A percentile compares a stretch with the other conserved stretches of the same genome.
phyloP scores from a whole-genome alignment of 2,329 filamentous ascomycete species.

The Neoscytalidium dimidiatum region DNA sequence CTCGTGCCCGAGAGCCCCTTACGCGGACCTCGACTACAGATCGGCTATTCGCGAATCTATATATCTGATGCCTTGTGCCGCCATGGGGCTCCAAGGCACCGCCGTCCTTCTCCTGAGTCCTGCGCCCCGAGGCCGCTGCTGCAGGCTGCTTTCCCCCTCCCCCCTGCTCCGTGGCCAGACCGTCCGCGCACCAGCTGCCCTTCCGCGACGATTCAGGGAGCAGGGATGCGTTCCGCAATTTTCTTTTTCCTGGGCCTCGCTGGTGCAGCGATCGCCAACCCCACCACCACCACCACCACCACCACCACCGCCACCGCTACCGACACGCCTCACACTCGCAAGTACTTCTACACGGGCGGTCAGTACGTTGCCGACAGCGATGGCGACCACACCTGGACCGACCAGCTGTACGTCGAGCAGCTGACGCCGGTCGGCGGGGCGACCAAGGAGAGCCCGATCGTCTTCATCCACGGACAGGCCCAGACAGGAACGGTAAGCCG shows the following conservation, averaged over 20 bases:
- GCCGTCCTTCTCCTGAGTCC: not conserved
- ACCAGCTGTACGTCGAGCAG: conserved; percentile 35
- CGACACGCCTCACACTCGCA: conserved; percentile 21
- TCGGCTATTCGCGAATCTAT: conserved; percentile 14
- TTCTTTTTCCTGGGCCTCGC: not conserved
- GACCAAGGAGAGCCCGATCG: not conserved
- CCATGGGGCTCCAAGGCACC: not conserved
- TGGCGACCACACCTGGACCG: conserved; percentile 1
- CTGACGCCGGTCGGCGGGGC: conserved; percentile 22
- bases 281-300: not conserved
- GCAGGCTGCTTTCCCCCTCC: not conserved
- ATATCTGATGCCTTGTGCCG: conserved; percentile 1
- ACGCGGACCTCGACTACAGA: not conserved
- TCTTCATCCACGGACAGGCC: conserved; percentile 13
- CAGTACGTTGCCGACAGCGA: conserved; percentile 21
- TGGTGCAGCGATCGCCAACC: not conserved
- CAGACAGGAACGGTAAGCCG: conserved; percentile 9
- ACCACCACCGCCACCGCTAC: not conserved
- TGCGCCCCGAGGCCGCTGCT: too few species aligned
- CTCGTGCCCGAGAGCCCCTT: not conserved
- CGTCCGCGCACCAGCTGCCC: not conserved
- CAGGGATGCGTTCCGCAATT: conserved; percentile 4
- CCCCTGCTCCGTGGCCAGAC: not conserved
- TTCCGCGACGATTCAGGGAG: not conserved
- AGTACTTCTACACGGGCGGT: conserved; percentile 31